These are phyloP conservation scores for Parmales sp. DNA, from an alignment of 108 stramenopile genomes.

Conservation along the genomic window DNA sequence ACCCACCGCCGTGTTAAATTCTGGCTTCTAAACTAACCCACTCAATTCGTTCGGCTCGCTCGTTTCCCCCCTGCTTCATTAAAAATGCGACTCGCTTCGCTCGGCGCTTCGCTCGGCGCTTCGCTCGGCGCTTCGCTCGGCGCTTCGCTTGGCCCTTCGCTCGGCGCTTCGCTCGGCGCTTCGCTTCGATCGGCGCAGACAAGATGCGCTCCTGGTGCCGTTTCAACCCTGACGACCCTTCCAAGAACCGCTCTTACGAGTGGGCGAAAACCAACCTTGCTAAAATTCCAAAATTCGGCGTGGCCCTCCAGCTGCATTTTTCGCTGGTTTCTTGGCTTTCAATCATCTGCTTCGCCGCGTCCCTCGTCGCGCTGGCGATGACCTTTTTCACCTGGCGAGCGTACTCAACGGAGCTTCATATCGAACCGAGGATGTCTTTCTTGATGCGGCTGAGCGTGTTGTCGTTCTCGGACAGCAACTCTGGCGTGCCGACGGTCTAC, in stretches of 20 bases:
- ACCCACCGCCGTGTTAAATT: too few species aligned
- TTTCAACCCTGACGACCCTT: not conserved
- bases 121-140: not conserved
- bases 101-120: not conserved
- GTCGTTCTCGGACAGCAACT: not conserved
- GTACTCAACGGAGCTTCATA: not conserved
- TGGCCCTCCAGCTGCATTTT: not conserved
- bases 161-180: not conserved
- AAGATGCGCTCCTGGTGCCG: not conserved
- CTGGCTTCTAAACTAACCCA: too few species aligned
- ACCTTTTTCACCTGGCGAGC: not conserved
- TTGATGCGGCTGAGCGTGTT: not conserved
- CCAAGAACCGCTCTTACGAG: not conserved
- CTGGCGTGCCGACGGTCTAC: not conserved
- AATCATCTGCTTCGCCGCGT: not conserved
- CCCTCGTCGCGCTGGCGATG: not conserved
- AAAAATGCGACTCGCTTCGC: not conserved
- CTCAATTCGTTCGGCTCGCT: too few species aligned
- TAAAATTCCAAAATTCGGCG: not conserved
- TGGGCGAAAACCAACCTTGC: not conserved
- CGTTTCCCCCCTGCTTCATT: too few species aligned
- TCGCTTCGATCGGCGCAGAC: not conserved
- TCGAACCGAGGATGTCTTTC: not conserved
- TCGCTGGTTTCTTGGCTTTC: not conserved
- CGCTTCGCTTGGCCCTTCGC: not conserved